phyloP scores from a whole-genome alignment of 1,284 basidiomycete species.

The Trametes pubescens region DNA sequence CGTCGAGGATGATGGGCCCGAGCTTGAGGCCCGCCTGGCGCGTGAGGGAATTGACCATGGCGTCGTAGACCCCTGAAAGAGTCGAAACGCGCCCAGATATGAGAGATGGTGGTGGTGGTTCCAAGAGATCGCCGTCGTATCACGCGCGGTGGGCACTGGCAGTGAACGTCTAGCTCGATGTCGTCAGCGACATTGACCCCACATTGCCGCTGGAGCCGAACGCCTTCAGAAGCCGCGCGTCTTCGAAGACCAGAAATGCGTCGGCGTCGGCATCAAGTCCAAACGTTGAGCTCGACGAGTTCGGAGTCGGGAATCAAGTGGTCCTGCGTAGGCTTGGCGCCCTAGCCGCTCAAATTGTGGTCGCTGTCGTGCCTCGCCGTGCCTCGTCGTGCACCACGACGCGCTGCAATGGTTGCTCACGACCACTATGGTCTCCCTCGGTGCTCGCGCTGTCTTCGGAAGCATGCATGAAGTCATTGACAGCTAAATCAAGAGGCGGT shows the following conservation, averaged over 20 bases:
- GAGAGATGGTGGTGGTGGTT: neutral
- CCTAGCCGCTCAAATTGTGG: neutral
- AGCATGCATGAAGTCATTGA: conserved; percentile 2
- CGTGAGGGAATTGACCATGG: conserved; percentile 59
- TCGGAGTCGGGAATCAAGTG: neutral
- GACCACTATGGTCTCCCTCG: too few relatives aligned
- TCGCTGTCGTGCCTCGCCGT: neutral
- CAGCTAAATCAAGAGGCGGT: neutral
- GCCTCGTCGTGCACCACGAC: neutral
- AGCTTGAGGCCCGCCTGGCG: conserved; percentile 68
- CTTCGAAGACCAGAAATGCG: neutral
- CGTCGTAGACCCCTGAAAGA: neutral
- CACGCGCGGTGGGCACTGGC: neutral
- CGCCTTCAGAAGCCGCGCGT: neutral
- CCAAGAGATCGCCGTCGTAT: neutral
- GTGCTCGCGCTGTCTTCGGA: neutral
- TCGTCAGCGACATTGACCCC: conserved; percentile 14
- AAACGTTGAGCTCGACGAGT: neutral
- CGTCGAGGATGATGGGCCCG: conserved; percentile 81
- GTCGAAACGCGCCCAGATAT: neutral
- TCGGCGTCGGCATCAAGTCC: neutral
- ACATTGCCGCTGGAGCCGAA: neutral
- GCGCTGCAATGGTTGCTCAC: neutral
- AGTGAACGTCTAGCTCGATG: neutral
- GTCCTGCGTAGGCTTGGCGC: neutral